Conservation (phyloP, 768 basidiomycete species). For the Trametes cingulata region DNA sequence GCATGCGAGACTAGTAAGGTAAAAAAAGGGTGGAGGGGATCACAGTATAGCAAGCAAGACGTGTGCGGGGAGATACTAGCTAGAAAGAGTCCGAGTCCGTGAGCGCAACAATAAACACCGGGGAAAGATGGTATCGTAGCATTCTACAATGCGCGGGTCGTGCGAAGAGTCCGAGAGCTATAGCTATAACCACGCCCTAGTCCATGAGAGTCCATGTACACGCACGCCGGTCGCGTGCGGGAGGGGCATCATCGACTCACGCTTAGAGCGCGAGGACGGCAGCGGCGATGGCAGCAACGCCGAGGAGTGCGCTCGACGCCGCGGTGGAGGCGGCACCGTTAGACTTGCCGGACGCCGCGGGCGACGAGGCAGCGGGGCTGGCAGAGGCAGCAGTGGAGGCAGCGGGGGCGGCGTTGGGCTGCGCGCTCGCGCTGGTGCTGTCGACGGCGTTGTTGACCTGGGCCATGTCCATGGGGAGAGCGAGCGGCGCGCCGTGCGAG, state of each 20-base stretch:
- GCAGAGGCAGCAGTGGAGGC: slow-evolving; percentile 29
- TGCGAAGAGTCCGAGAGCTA: slow-evolving; percentile 22
- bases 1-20: slow-evolving; percentile 32
- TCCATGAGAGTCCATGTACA: slow-evolving; percentile 18
- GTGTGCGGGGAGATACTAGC: slow-evolving; percentile 1
- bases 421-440: background rate
- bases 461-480: slow-evolving; percentile 61
- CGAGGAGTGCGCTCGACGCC: slow-evolving; percentile 52
- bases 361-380: slow-evolving; percentile 23
- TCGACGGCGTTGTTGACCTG: slow-evolving; percentile 39
- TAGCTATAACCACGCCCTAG: slow-evolving; percentile 18
- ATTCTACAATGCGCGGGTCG: slow-evolving; percentile 21
- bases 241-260: background rate
- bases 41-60: slow-evolving; percentile 16
- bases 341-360: slow-evolving; percentile 24
- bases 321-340: slow-evolving; percentile 50
- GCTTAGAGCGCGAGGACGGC: slow-evolving; percentile 35
- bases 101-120: slow-evolving; percentile 17
- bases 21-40: slow-evolving; percentile 14
- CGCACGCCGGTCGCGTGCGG: background rate
- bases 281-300: slow-evolving; percentile 51
- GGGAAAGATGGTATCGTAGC: slow-evolving; percentile 18
- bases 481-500: slow-evolving; percentile 46
- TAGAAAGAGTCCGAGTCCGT: slow-evolving; percentile 21
- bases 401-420: slow-evolving; percentile 32